Evolutionary conservation across 2,329 filamentous ascomycete species (phyloP).

Genomic region (Sclerotiophoma versabilis): DNA sequence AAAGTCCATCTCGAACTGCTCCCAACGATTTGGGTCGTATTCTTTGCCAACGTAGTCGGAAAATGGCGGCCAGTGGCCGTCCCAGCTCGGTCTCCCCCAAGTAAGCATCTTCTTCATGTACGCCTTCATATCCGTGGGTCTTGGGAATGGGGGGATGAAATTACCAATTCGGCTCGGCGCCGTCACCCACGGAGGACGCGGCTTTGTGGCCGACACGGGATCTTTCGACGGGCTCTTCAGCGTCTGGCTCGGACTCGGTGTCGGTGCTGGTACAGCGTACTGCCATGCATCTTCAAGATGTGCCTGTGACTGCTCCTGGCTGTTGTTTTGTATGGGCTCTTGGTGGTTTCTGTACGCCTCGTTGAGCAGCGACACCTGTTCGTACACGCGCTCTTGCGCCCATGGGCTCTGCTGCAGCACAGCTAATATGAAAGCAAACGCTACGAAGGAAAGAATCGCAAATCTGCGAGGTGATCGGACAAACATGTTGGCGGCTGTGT

Average conservation of each 20-base stretch:
- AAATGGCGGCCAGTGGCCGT: slow-evolving; percentile 56
- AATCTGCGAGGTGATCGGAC: slow-evolving; percentile 49
- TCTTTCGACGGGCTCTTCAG: slow-evolving; percentile 15
- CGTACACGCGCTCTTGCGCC: slow-evolving; percentile 34
- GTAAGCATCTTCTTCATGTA: slow-evolving; percentile 53
- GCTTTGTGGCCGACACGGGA: slow-evolving; percentile 17
- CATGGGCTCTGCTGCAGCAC: slow-evolving; percentile 41
- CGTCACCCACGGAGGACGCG: slow-evolving; percentile 36
- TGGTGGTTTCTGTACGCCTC: slow-evolving; percentile 20
- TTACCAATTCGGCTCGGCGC: slow-evolving; percentile 23
- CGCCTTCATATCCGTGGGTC: slow-evolving; percentile 38
- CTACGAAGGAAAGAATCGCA: slow-evolving; percentile 44
- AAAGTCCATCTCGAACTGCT: slow-evolving; percentile 51
- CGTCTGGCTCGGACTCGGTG: slow-evolving; percentile 5
- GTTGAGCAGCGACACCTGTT: slow-evolving; percentile 34
- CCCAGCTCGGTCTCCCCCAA: slow-evolving; percentile 50
- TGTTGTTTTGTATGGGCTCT: slow-evolving; percentile 18
- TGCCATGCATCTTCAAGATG: slow-evolving; percentile 34
- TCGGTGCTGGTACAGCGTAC: slow-evolving; percentile 22
- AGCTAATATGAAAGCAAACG: slow-evolving; percentile 43
- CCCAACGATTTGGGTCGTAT: slow-evolving; percentile 59
- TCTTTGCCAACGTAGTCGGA: slow-evolving; percentile 51
- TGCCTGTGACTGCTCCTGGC: slow-evolving; percentile 18
- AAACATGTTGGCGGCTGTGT: slow-evolving; percentile 36
- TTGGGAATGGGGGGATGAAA: slow-evolving; percentile 24